A percentile compares a stretch with the other conserved stretches of the same genome.
Conservation (phyloP, 2,329 filamentous ascomycete species). For the Davidsoniella neocaledoniae region DNA sequence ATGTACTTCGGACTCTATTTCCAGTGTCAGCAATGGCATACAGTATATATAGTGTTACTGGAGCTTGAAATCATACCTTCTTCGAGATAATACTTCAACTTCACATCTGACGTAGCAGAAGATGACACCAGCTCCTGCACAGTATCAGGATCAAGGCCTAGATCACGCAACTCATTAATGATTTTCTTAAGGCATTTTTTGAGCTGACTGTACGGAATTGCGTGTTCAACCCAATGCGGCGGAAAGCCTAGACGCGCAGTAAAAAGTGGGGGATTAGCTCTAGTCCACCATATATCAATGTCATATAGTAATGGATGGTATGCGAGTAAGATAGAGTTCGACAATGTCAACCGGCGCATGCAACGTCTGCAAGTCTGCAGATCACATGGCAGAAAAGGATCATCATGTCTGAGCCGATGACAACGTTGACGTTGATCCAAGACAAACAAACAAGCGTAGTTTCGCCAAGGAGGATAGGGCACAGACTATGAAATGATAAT, state of each 20-base stretch:
- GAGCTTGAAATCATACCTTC: conserved; percentile 23
- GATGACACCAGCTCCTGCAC: conserved; percentile 46
- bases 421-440: no score
- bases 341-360: no score
- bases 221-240: conserved; percentile 51
- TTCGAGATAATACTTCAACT: conserved; percentile 36
- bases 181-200: conserved; percentile 83
- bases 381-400: neutral
- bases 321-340: neutral
- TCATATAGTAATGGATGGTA: neutral
- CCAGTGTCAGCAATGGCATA: neutral
- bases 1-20: conserved; percentile 23
- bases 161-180: conserved; percentile 47
- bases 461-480: neutral
- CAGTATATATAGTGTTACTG: neutral
- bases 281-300: neutral
- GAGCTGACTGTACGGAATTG: conserved; percentile 68
- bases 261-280: neutral
- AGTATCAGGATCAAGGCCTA: conserved; percentile 58
- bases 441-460: neutral
- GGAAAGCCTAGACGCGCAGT: conserved; percentile 42
- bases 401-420: neutral
- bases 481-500: neutral
- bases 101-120: conserved; percentile 28
- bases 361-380: no score